Evolutionary conservation across 306 rosid genomes (phyloP).

Genomic region (Neltuma alba): DNA sequence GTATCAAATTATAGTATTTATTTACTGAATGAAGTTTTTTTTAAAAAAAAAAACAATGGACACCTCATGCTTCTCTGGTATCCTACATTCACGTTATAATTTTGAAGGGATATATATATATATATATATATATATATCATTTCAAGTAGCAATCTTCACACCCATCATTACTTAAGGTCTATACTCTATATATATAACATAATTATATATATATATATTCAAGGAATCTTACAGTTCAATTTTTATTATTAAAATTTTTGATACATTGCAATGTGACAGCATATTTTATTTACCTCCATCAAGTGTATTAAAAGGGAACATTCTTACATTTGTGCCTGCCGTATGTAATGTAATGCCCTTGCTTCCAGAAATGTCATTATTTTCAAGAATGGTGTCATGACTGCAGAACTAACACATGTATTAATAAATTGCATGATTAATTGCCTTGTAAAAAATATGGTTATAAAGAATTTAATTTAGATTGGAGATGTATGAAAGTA

Average conservation of each 20-base stretch:
- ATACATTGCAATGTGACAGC: background rate
- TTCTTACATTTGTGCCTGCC: background rate
- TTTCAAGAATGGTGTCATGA: background rate
- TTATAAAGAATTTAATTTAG: too few relatives aligned
- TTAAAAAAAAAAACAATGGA: conserved; percentile 22
- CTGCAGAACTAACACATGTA: background rate
- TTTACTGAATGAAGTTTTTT: background rate
- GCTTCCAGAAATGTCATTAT: background rate
- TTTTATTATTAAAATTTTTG: background rate
- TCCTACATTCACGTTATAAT: conserved; percentile 42
- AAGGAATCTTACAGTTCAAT: background rate
- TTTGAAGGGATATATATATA: background rate
- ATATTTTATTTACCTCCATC: background rate
- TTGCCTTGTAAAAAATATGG: background rate
- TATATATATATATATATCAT: too few relatives aligned
- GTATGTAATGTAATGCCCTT: background rate
- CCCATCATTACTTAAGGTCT: background rate
- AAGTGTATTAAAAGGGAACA: background rate
- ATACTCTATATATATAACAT: background rate
- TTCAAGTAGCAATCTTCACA: conserved; percentile 17
- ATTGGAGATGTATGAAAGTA: background rate
- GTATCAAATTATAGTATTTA: background rate
- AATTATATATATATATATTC: background rate
- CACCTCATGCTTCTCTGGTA: conserved; percentile 39
- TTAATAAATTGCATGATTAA: background rate